Evolutionary conservation across 2,329 filamentous ascomycete genomes (phyloP).

Genomic region (Arthrobotrys iridis): DNA sequence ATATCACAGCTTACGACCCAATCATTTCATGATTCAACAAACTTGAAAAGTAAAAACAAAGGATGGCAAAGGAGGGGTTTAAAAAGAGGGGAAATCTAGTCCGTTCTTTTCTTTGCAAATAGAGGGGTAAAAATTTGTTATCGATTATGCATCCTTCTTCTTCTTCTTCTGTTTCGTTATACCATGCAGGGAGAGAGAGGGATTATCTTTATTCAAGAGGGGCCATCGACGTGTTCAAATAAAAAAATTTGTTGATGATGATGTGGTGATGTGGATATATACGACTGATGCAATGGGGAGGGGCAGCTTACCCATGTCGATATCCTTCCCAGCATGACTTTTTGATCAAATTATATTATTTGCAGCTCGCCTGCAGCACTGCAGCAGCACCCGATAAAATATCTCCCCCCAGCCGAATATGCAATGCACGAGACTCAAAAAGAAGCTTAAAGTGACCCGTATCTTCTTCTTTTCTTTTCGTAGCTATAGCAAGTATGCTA

Average conservation of each 20-base stretch:
- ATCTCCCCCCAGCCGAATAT: constrained; percentile 13
- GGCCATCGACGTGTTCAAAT: constrained; percentile 3
- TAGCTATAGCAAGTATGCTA: not conserved
- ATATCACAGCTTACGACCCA: constrained; percentile 13
- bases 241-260: not conserved
- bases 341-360: too few relatives aligned
- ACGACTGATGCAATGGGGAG: too few relatives aligned
- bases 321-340: constrained; percentile 42
- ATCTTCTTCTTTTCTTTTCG: not conserved
- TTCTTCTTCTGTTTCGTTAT: not conserved
- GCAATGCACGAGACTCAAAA: constrained; percentile 13
- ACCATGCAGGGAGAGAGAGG: constrained; percentile 1
- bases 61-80: not conserved
- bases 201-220: not conserved
- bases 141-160: constrained; percentile 33
- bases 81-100: not conserved
- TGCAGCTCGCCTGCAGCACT: not conserved
- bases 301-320: constrained; percentile 47
- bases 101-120: not conserved
- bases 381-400: not conserved
- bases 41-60: too few relatives aligned
- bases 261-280: not conserved
- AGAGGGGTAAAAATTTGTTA: constrained; percentile 14
- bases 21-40: not conserved
- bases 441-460: not conserved